These are phyloP conservation scores for Xylariomycetidae sp. DNA, from an alignment of 2,329 filamentous ascomycete genomes.

Conservation along the genomic window DNA sequence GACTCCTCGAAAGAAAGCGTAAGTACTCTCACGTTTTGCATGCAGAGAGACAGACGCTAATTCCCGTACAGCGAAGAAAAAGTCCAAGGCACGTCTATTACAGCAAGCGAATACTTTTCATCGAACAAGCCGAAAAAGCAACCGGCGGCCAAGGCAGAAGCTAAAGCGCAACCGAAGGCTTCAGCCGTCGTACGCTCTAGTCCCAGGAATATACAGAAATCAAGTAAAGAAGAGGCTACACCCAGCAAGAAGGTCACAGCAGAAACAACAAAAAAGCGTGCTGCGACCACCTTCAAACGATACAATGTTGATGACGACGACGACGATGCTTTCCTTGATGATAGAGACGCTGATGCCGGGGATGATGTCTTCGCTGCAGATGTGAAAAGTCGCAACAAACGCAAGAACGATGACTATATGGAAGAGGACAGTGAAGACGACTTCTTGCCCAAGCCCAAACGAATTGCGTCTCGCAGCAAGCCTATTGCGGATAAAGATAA, in stretches of 20 bases:
- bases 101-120: conserved; percentile 55
- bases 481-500: conserved; percentile 27
- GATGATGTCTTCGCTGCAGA: conserved; percentile 82
- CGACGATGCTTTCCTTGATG: conserved; percentile 54
- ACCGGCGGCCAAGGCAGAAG: conserved; percentile 35
- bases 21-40: too few species aligned
- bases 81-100: conserved; percentile 46
- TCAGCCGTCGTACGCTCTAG: conserved; percentile 48
- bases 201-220: conserved; percentile 41
- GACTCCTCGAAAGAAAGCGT: conserved; percentile 53
- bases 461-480: conserved; percentile 42
- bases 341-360: conserved; percentile 66
- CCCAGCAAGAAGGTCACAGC: conserved; percentile 25
- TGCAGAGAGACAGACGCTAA: too few species aligned
- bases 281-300: conserved; percentile 36
- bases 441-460: conserved; percentile 55
- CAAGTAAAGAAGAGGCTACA: conserved; percentile 21
- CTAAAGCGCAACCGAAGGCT: conserved; percentile 33
- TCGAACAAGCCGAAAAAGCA: conserved; percentile 40
- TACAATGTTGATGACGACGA: conserved; percentile 39
- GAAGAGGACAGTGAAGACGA: conserved; percentile 73
- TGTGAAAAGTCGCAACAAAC: conserved; percentile 59
- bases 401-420: conserved; percentile 69
- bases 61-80: conserved; percentile 32
- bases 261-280: conserved; percentile 37